Base-by-base conservation (phyloP, 495 filamentous ascomycete species). In the Aspergillus olivimuriae region DNA sequence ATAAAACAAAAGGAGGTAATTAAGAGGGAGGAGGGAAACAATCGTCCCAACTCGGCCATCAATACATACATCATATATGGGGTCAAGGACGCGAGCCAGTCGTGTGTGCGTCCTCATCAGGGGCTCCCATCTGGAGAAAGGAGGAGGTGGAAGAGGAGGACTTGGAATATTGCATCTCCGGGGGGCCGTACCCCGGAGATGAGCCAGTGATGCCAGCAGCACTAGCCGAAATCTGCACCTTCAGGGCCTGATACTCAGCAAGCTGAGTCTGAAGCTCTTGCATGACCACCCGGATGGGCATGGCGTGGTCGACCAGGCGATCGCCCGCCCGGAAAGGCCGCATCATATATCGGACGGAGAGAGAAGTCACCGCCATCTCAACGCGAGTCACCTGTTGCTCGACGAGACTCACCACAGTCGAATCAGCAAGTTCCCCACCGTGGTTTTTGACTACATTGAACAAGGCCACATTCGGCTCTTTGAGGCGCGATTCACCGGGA, bases 331-430 rank as follows among this genome's bases (percentile, higher is more conserved):
- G 61, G 59, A 79, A 75, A 10, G 75, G 74, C 14, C 58, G 65
- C 55, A 75, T 75, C 56, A 87, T 72, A 56, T 87, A 77, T 32
- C 86, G 80, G 28, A 86, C 52, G 6, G 73, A 61, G 24, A 90
- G 72, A 0, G 82, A 81, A 26, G 81, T 78, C 39, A 86, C 68
- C 48, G 81, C 81, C 20, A 35, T 11, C 31, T 99, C 92, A 57
- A 99, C 94, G 44, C 92, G 78, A 45, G 86, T 87, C 44, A 97
- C 83, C 68, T 94, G 87, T 57, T 96, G 90, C 57, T 95, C 91
- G 52, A 97, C 75, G 59, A 97, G 84, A 55, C 86, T 86, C 31
- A 91, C 57, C 53, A 95, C 63, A 56, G 91, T 87, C 16, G 78
- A 73, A 66, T 97, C 92, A 12, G 90, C 86, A 26, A 95, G 74